Base-by-base conservation (phyloP, 2,329 filamentous ascomycete species). In the Colletotrichum destructivum region DNA sequence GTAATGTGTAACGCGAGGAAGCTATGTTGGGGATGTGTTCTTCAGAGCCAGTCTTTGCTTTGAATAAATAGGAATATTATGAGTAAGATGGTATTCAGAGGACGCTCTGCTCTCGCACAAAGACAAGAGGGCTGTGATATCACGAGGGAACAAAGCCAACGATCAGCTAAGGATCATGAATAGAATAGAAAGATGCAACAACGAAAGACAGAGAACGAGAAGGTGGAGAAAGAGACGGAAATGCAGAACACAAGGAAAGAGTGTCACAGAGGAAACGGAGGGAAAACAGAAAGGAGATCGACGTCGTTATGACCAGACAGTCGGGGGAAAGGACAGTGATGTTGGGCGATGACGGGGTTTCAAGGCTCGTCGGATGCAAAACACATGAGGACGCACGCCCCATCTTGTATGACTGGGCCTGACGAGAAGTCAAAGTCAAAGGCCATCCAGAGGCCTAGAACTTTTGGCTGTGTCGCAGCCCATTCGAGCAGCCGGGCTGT, bases 401-500 rank as follows among this genome's bases (percentile, higher is more conserved):
- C 60, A 57, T 73, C 64, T 72, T 73, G 72, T 69, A 73, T 57
- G 69, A 64, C 61, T 69, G 65, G 59, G 11, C 13, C 57, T 40
- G 54, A 60, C 47, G 21, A 51, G 6, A 38, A 44, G n/a, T 12
- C 38, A 23, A 56, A 42, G 16, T 51, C 21, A 35, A 35, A 16
- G 40, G 40, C 12, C 35, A 38, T 11, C 16, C 62, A 57, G 12
- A 51, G 68, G 59, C 38, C 68, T 60, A 63, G 68, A 64, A 62
- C 62, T 56, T 56, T n/a, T 21, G 38, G 54, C 38, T 63, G 46
- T 61, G 71, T 54, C 23, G 59, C 31, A 47, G 55, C 54, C 71
- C 71, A 71, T 68, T 62, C 44, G 42, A 59, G 31, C 51, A 61
- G 68, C 57, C 63, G 54, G 69, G 59, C 68, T 65, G 57, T 71